Base-by-base conservation (phyloP, 2,329 filamentous ascomycete species). In the Hirsutella minnesotensis region DNA sequence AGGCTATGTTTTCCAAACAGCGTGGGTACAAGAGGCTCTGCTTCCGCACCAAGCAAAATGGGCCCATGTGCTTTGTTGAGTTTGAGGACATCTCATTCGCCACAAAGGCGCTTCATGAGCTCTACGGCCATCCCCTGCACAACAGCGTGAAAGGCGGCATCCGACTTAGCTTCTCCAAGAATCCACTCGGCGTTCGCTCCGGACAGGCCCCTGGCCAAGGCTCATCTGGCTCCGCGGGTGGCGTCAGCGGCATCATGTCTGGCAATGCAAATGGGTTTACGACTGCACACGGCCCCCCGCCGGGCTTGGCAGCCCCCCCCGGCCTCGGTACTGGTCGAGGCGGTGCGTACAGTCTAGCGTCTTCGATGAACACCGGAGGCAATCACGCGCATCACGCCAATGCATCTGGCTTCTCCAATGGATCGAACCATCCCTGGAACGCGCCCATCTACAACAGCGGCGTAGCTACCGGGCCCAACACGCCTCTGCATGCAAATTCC, bases 41-140 rank as follows among this genome's bases (percentile, higher is more conserved):
- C 58, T 95, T 95, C 70, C 78, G 90, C 29, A 94, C 88, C 42
- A 96, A 96, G 68, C 79, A 86, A 51, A 95, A 95, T 53, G 90
- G 90, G 0, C 90, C 90, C 2, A 96, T 96, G 89, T 96, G 92
- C 59, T 96, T 96, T 61, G 92, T 98, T 31, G 92, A 98, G 62
- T 98, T 96, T 53, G 90, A 96, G 56, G 89, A 95, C 54, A 75
- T 94, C 10, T 84, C 86, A 2, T 90, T 87, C 56, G 90, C 92
- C 1, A 95, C 90, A 35, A 94, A 92, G 63, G 83, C 89, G 1
- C 72, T 96, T 3, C 79, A 89, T 49, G 87, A 95, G 44, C 72
- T 96, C 1, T 95, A 96, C 55, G 92, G 92, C 0, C 79, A 83
- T 40, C 79, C 77, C 39, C 73, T 96, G 27, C 87, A 89, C 58